Conservation (phyloP, 257 asterid genomes). For the Forsythia suspensa region DNA sequence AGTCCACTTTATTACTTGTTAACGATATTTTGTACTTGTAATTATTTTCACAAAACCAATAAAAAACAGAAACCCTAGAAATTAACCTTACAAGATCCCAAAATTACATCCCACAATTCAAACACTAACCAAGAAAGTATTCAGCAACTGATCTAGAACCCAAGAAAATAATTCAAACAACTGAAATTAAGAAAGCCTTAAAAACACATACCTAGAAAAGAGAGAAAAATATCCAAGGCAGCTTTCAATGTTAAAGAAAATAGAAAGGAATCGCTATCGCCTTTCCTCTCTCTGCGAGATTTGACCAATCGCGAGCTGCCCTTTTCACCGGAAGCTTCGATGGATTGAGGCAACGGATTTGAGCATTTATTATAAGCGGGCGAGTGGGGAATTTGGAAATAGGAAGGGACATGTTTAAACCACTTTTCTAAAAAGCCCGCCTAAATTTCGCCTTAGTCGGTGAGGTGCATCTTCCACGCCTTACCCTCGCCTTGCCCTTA, state of each 20-base stretch:
- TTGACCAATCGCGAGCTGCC: conserved; percentile 21
- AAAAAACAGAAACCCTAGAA: background rate
- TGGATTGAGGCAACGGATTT: background rate
- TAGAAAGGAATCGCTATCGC: background rate
- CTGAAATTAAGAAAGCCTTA: background rate
- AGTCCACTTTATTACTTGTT: too few relatives aligned
- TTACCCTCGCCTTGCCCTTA: too few relatives aligned
- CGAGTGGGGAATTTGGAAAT: background rate
- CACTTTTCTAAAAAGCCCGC: too few relatives aligned
- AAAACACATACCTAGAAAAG: conserved; percentile 25
- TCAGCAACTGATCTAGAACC: background rate
- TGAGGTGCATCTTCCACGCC: too few relatives aligned
- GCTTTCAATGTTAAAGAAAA: background rate
- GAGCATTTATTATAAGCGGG: background rate
- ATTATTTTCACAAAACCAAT: too few relatives aligned
- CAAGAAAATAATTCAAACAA: background rate
- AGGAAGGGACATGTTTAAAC: background rate
- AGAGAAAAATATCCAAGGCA: conserved; percentile 19
- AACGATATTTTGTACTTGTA: too few relatives aligned
- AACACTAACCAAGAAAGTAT: conserved; percentile 7
- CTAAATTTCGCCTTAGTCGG: too few relatives aligned
- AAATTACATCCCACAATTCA: background rate
- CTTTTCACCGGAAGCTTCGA: conserved; percentile 23
- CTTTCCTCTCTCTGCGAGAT: background rate
- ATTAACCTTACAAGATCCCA: background rate